These are phyloP conservation scores for Phalaenopsis aphrodite DNA, from an alignment of 106 monocot genomes.

Conservation along the genomic window DNA sequence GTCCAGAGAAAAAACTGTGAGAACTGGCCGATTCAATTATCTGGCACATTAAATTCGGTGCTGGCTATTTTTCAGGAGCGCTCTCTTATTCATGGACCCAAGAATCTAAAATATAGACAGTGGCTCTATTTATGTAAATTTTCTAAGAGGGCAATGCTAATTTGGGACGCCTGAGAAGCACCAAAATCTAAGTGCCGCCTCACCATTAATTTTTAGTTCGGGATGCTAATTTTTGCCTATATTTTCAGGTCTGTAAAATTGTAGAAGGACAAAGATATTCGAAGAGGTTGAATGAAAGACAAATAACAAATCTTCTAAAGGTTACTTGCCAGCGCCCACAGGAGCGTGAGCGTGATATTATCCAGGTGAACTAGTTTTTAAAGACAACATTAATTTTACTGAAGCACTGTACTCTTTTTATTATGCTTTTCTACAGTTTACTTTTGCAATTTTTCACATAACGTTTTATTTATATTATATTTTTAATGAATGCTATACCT, in stretches of 20 bases:
- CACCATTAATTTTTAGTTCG: no score
- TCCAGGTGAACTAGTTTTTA: conserved; percentile 20
- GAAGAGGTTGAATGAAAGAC: conserved; percentile 56
- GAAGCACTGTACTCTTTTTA: background rate
- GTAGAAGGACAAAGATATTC: conserved; percentile 47
- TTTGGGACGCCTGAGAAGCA: no score
- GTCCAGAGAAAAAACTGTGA: no score
- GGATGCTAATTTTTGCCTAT: background rate
- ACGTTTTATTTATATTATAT: background rate
- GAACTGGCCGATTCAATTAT: no score
- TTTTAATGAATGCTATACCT: background rate
- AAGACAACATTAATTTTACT: background rate
- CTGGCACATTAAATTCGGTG: no score
- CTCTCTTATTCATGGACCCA: no score
- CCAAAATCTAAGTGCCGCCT: no score
- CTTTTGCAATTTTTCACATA: no score
- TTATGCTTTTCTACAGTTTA: background rate
- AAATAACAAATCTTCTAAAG: conserved; percentile 44
- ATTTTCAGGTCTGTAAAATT: conserved; percentile 51
- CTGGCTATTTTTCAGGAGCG: no score
- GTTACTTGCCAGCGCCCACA: conserved; percentile 48
- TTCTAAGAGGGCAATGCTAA: no score
- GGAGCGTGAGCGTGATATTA: conserved; percentile 45
- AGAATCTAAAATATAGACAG: no score
- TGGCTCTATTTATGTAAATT: no score